Percentiles rank a stretch among this genome's conserved stretches.
phyloP scores from a whole-genome alignment of 106 monocot genomes.

The Acorus calamus region DNA sequence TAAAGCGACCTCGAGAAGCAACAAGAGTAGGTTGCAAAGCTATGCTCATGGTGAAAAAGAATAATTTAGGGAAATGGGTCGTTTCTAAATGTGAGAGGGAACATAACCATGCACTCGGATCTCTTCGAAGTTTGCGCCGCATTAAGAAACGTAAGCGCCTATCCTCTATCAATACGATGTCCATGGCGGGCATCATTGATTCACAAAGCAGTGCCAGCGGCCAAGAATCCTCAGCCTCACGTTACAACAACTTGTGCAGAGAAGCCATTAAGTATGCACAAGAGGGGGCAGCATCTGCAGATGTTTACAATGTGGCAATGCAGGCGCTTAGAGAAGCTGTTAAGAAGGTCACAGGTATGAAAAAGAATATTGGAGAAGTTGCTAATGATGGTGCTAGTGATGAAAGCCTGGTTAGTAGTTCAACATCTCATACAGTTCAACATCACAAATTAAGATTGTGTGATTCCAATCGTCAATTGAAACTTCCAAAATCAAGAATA shows the following conservation, averaged over 20 bases:
- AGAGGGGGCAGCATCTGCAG: conserved; percentile 32
- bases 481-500: too few species aligned
- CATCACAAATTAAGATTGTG: too few species aligned
- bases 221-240: conserved; percentile 24
- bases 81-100: conserved; percentile 52
- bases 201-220: conserved; percentile 8
- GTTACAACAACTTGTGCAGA: conserved; percentile 33
- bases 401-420: too few species aligned
- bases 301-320: conserved; percentile 42
- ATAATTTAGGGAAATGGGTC: conserved; percentile 41
- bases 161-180: conserved; percentile 4
- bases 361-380: conserved; percentile 8
- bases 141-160: conserved; percentile 24
- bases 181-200: conserved; percentile 8
- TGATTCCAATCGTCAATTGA: too few species aligned
- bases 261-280: conserved; percentile 52
- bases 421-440: too few species aligned
- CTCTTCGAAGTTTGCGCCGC: conserved; percentile 13
- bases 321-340: conserved; percentile 40
- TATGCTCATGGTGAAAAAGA: conserved; percentile 59
- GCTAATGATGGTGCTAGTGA: neutral
- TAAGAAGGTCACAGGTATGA: conserved; percentile 32
- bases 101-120: conserved; percentile 44
- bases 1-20: conserved; percentile 36
- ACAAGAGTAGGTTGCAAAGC: conserved; percentile 59